A percentile compares a stretch with the other conserved stretches of the same genome.
These are phyloP conservation scores for Calocera viscosa DNA, from an alignment of 768 basidiomycete species.

Conservation along the genomic window DNA sequence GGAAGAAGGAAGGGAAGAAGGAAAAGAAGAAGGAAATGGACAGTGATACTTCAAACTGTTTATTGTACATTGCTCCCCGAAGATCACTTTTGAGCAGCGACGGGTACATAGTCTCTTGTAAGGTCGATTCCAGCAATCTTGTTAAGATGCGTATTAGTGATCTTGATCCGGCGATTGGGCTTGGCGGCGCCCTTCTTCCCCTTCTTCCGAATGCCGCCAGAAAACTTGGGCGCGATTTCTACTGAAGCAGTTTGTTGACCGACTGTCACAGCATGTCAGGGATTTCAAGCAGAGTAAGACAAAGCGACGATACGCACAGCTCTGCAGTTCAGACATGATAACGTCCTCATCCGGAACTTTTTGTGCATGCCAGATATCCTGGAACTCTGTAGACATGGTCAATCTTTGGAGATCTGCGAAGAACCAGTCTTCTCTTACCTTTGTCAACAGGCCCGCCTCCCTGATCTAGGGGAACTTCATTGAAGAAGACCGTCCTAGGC, in stretches of 20 bases:
- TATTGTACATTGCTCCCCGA: not conserved
- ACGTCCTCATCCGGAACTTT: conserved; percentile 80
- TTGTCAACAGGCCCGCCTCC: conserved; percentile 67
- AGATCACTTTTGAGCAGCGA: not conserved
- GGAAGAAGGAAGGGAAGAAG: not conserved
- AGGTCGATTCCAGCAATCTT: conserved; percentile 70
- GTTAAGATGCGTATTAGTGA: conserved; percentile 73
- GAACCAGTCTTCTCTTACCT: conserved; percentile 36
- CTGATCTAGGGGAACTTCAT: conserved; percentile 68
- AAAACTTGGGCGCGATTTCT: conserved; percentile 44
- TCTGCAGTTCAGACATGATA: conserved; percentile 59
- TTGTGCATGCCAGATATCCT: conserved; percentile 73
- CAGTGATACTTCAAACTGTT: not conserved
- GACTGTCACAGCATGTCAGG: conserved; percentile 33
- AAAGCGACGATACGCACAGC: conserved; percentile 36
- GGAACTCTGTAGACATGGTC: conserved; percentile 48
- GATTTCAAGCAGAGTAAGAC: conserved; percentile 11
- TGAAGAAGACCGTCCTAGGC: conserved; percentile 78
- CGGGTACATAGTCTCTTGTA: conserved; percentile 49
- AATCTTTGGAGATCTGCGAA: not conserved
- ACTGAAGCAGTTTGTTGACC: conserved; percentile 70
- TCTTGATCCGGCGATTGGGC: conserved; percentile 56
- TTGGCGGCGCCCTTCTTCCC: conserved; percentile 62
- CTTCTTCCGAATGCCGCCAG: conserved; percentile 55
- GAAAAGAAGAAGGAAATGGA: not conserved